Conservation (phyloP, 495 filamentous ascomycete species). For the Bacidia rubella region DNA sequence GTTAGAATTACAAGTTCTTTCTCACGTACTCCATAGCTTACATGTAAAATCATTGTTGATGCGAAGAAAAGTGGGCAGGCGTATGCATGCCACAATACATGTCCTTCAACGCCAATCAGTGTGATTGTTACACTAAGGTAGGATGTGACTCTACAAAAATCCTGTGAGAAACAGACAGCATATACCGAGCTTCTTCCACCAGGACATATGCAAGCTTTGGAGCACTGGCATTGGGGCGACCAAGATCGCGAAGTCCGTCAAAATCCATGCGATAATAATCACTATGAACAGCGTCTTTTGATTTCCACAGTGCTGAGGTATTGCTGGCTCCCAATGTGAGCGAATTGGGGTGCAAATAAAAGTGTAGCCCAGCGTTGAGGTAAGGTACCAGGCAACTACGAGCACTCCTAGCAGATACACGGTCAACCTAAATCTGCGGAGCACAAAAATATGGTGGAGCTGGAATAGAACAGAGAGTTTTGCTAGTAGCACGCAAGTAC, state of each 20-base stretch:
- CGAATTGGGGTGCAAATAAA: slow-evolving; percentile 4
- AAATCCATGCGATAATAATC: background rate
- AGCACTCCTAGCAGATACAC: slow-evolving; percentile 3
- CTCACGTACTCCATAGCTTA: background rate
- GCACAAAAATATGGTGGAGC: slow-evolving; percentile 11
- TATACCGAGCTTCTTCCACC: background rate
- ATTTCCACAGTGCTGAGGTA: background rate
- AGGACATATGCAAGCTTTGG: background rate
- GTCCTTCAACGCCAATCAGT: background rate
- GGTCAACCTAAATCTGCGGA: slow-evolving; percentile 2
- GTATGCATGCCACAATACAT: background rate
- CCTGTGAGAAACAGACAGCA: background rate
- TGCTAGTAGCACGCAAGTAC: background rate
- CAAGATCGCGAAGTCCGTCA: slow-evolving; percentile 8
- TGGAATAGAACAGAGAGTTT: slow-evolving; percentile 4
- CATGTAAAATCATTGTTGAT: background rate
- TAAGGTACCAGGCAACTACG: slow-evolving; percentile 3
- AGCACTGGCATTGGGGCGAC: slow-evolving; percentile 1
- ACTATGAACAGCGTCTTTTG: background rate
- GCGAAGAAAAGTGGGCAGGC: background rate
- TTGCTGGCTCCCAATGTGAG: slow-evolving; percentile 1
- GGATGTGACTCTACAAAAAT: slow-evolving; percentile 1
- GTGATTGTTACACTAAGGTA: background rate
- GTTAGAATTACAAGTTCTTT: background rate
- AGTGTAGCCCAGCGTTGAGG: background rate